phyloP scores from a whole-genome alignment of 148 eudicot genomes.

The Salicornia ramosissima region DNA sequence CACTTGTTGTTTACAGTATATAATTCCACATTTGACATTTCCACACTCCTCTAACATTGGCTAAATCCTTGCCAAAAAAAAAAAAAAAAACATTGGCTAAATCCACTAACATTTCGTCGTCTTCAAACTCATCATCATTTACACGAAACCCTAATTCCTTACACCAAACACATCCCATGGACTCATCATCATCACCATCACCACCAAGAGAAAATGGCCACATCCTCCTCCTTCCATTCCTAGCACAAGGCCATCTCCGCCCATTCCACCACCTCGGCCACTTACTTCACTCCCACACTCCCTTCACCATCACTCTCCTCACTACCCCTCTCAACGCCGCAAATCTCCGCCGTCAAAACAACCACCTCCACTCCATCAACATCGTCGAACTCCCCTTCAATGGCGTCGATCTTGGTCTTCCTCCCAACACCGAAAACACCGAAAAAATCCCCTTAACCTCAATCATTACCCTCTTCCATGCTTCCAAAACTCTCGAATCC shows the following conservation, averaged over 20 bases:
- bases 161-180: too few species aligned
- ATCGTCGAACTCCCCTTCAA: slow-evolving; percentile 62
- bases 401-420: slow-evolving; percentile 65
- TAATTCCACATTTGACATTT: too few species aligned
- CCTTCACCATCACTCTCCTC: slow-evolving; percentile 39
- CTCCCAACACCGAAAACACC: slow-evolving; percentile 54
- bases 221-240: slow-evolving; percentile 35
- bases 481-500: slow-evolving; percentile 37
- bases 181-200: background rate
- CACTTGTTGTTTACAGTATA: too few species aligned
- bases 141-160: too few species aligned
- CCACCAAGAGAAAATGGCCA: background rate
- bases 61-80: too few species aligned
- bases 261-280: slow-evolving; percentile 36
- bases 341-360: slow-evolving; percentile 60
- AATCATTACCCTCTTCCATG: slow-evolving; percentile 16
- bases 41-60: too few species aligned
- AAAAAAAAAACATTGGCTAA: too few species aligned
- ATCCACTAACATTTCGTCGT: too few species aligned
- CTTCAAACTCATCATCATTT: too few species aligned
- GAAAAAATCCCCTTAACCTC: slow-evolving; percentile 19
- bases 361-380: slow-evolving; percentile 48
- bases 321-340: slow-evolving; percentile 46
- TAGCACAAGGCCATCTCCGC: slow-evolving; percentile 27
- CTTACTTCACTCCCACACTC: slow-evolving; percentile 39